Percentiles rank a stretch among this genome's conserved stretches.
Evolutionary conservation across 768 basidiomycete species (phyloP).

Genomic region (Mycena sanguinolenta): DNA sequence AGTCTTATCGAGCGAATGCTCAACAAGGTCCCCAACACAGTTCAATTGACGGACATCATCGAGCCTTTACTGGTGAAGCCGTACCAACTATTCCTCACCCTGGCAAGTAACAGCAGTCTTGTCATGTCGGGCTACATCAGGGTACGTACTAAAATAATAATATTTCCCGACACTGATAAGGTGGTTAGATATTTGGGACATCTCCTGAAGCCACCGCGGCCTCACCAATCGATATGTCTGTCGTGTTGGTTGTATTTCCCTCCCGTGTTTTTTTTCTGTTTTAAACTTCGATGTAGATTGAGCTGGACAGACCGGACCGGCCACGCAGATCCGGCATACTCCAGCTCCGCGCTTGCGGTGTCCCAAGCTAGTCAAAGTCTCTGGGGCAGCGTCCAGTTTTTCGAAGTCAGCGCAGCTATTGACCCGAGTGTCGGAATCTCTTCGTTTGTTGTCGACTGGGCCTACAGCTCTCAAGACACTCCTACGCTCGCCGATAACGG

Average conservation of each 20-base stretch:
- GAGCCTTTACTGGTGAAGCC: constrained; percentile 30
- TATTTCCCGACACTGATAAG: background rate
- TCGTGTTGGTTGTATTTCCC: constrained; percentile 13
- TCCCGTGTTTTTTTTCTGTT: background rate
- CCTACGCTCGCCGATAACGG: background rate
- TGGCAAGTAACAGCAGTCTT: constrained; percentile 17
- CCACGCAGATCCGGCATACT: background rate
- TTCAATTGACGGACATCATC: constrained; percentile 28
- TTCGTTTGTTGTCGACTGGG: constrained; percentile 4
- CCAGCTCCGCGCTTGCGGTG: constrained; percentile 6
- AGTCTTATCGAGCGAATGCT: constrained; percentile 33
- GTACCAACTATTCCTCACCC: constrained; percentile 6
- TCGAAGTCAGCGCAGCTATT: background rate
- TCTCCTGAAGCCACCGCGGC: constrained; percentile 20
- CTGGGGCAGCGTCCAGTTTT: background rate
- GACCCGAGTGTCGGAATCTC: constrained; percentile 10
- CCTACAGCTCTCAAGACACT: background rate
- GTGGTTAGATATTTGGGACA: constrained; percentile 28
- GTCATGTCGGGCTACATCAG: constrained; percentile 23
- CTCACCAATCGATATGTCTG: constrained; percentile 22
- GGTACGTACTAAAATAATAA: background rate
- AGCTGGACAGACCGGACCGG: constrained; percentile 28
- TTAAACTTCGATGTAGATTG: constrained; percentile 12
- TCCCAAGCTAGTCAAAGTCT: background rate
- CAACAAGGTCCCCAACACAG: constrained; percentile 28